Base-by-base conservation (phyloP, 2,329 filamentous ascomycete species). In the Tolypocladium endophyticum region DNA sequence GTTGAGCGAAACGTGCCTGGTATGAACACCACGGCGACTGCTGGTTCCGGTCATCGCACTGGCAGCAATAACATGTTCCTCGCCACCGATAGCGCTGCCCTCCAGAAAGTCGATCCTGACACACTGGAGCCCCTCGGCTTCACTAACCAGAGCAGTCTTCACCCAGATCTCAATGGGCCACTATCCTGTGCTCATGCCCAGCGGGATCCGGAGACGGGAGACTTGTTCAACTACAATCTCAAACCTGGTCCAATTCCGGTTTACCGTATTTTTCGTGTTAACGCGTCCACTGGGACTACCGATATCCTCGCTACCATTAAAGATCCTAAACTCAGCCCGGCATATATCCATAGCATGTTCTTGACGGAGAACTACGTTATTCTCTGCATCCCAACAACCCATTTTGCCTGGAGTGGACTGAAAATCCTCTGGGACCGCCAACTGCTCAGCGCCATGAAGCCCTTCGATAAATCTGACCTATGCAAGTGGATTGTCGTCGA, bases 311-410 rank as follows among this genome's bases (percentile, higher is more conserved):
- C 89, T 2, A 86, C 81, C 0, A 82, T 94, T 61, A 71, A 73
- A 0, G 77, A 74, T 3, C 70, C 73, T 4, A 74, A 76, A 4
- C 70, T 79, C 3, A 74, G 74, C 2, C 75, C 87, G 0, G 86
- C 88, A 0, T 95, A 94, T 66, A 83, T 94, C 23, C 90, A 95
- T 73, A 92, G 89, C 9, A 80, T 93, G 65, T 90, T 91, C 66
- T 72, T 94, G 28, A 88, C 89, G 0, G 74, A 83, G 20, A 83
- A 86, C 65, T 88, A 87, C 66, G 83, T 92, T 1, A 74, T 94
- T 0, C 75, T 95, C 8, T 91, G 88, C 67, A 74, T 94, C 1
- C 91, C 88, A 66, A 84, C 84, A 23, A 80, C 87, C 0, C 84
- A 87, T 63, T 78, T 85, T 50, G 79, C 74, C 3, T 76, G 74